Evolutionary conservation across 805 yeast species (phyloP), one percentile per base, ranked within the genome.

Genomic region (Candida montana): DNA sequence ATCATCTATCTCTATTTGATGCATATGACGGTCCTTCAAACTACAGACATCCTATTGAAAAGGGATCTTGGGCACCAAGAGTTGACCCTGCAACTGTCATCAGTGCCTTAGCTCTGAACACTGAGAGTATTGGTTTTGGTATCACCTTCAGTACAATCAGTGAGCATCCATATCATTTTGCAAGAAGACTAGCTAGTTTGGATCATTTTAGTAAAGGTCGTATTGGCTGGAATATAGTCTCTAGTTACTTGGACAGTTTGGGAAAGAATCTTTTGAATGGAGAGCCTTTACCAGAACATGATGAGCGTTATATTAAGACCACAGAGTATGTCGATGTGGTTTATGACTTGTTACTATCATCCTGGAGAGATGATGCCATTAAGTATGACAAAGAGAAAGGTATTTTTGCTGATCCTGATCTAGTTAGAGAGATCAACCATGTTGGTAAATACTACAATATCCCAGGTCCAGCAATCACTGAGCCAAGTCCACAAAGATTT

Each of bases 401-500:
- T 6, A 49, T 62, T 2, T 63, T 50, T 45, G 46, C 61, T 16
- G 65, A 65, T 26, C 69, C 69, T 3, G 51, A 48, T 1, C 49
- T 56, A 35, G 58, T 68, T 32, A 53, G 71, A 37, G 55, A 59
- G 31, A 67, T 70, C 28, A 54, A 68, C 41, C 65, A 57, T 46
- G 55, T 59, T 27, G 75, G 75, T 5, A 53, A 61, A 37, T 61
- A 57, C 45, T 70, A 54, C 51, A 62, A 54, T 2, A 70, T 70
- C 16, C 68, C 68, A 5, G 72, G 70, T 1, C 71, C 71, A 3
- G 58, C 48, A 35, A 61, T 66, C 29, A 62, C 65, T 10, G 62
- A 63, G 27, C 74, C 74, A 3, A 57, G 71, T 13, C 69, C 68
- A 4, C 74, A 69, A 44, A 57, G 72, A 42, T 47, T 71, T 4